Conservation (phyloP, 2,329 filamentous ascomycete species). For the Sporothrix schenckii region DNA sequence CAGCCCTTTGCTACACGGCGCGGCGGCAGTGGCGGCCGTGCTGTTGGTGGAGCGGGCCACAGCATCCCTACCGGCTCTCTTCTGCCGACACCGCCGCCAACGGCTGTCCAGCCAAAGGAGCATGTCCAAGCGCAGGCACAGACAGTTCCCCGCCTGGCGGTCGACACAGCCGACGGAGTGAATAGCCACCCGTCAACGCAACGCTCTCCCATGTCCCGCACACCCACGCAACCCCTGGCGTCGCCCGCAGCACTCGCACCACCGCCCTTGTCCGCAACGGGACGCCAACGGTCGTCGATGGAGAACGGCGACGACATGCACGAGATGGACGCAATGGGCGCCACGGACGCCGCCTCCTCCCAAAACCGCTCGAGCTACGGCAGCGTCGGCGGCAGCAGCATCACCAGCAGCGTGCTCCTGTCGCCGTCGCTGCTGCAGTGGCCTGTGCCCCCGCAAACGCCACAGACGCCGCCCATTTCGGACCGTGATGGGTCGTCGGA, state of each 20-base stretch:
- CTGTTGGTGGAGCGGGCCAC: no score
- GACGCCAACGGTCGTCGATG: background rate
- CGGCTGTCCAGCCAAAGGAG: constrained; percentile 15
- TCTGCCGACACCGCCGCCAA: constrained; percentile 14
- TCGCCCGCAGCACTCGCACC: background rate
- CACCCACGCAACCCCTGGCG: background rate
- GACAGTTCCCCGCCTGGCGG: background rate
- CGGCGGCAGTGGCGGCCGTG: background rate
- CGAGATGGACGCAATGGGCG: constrained; percentile 1
- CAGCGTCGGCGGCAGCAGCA: constrained; percentile 34
- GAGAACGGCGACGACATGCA: background rate
- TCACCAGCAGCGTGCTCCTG: constrained; percentile 35
- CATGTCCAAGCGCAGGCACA: background rate
- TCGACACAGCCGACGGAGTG: background rate
- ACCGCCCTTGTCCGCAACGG: background rate
- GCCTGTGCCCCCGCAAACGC: constrained; percentile 36
- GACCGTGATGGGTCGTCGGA: background rate
- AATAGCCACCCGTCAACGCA: background rate
- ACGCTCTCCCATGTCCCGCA: background rate
- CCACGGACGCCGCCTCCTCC: background rate
- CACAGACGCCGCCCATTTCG: constrained; percentile 34
- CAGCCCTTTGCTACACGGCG: constrained; percentile 7
- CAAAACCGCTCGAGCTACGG: constrained; percentile 28
- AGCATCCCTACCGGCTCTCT: background rate
- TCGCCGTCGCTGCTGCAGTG: constrained; percentile 33